A percentile compares a stretch with the other conserved stretches of the same genome.
Conservation (phyloP, 177 flowering plant genomes). For the Vitis hybrid region DNA sequence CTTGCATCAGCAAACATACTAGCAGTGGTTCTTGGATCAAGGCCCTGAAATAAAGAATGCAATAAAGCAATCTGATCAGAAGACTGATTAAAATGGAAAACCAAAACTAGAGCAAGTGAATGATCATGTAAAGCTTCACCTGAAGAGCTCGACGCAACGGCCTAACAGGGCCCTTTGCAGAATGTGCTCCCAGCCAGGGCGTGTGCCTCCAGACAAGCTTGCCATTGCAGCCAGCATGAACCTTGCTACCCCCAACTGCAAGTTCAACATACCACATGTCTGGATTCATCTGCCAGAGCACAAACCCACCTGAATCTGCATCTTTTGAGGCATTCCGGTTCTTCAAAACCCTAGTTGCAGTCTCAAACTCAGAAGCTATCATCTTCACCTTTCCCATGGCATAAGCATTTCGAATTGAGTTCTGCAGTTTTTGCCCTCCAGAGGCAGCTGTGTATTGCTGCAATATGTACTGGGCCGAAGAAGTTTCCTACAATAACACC, state of each 20-base stretch:
- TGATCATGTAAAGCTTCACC: conserved; percentile 19
- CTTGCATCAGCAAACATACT: conserved; percentile 53
- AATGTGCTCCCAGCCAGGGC: conserved; percentile 68
- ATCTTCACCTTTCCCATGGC: conserved; percentile 59
- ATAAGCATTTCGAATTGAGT: conserved; percentile 52
- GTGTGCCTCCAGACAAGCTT: conserved; percentile 68
- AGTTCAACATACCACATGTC: conserved; percentile 77
- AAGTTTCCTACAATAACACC: conserved; percentile 43
- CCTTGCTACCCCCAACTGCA: conserved; percentile 61
- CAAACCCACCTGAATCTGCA: conserved; percentile 58
- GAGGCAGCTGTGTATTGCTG: conserved; percentile 66
- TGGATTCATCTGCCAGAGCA: conserved; percentile 71
- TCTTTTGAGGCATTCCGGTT: conserved; percentile 35
- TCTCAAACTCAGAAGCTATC: conserved; percentile 57
- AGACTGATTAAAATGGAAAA: not conserved
- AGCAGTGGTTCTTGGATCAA: conserved; percentile 66
- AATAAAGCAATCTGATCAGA: not conserved
- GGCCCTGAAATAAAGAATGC: conserved; percentile 40
- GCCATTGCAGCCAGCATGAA: conserved; percentile 69
- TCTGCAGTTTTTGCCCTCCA: conserved; percentile 56
- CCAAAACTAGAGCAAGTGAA: not conserved
- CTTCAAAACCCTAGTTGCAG: conserved; percentile 44
- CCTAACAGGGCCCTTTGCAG: conserved; percentile 66
- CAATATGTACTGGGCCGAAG: conserved; percentile 66
- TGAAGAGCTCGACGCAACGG: conserved; percentile 66